Evolutionary conservation across 148 eudicot species (phyloP).

Genomic region (Oxyria digyna): DNA sequence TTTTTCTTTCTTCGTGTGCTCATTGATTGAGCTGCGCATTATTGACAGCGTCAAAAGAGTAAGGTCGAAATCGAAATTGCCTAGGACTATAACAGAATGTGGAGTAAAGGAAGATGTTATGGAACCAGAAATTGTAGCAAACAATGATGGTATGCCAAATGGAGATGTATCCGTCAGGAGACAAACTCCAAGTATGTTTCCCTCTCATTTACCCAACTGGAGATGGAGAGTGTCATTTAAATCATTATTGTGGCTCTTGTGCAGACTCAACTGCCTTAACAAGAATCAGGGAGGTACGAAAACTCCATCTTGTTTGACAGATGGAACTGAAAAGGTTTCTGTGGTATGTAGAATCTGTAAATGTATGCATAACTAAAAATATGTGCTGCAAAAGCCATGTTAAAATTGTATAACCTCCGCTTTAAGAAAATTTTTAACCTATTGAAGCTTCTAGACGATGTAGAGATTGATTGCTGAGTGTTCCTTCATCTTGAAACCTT

Average conservation of each 20-base stretch:
- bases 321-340: conserved; percentile 39
- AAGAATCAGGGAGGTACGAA: conserved; percentile 24
- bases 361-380: neutral
- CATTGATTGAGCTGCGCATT: neutral
- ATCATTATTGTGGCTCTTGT: conserved; percentile 12
- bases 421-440: no score
- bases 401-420: neutral
- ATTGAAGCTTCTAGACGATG: no score
- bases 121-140: conserved; percentile 46
- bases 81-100: conserved; percentile 14
- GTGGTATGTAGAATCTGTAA: neutral
- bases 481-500: neutral
- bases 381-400: neutral
- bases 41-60: conserved; percentile 51
- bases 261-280: conserved; percentile 19
- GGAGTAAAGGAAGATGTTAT: conserved; percentile 18
- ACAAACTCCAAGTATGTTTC: conserved; percentile 38
- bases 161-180: conserved; percentile 28
- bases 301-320: conserved; percentile 19
- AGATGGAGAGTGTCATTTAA: neutral
- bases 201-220: neutral
- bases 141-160: conserved; percentile 18
- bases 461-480: neutral
- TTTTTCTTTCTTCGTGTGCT: neutral
- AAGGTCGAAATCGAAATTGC: conserved; percentile 16